Evolutionary conservation across 306 rosid genomes (phyloP), one percentile per base, ranked within the genome.

Genomic region (Dryas alaskensis): DNA sequence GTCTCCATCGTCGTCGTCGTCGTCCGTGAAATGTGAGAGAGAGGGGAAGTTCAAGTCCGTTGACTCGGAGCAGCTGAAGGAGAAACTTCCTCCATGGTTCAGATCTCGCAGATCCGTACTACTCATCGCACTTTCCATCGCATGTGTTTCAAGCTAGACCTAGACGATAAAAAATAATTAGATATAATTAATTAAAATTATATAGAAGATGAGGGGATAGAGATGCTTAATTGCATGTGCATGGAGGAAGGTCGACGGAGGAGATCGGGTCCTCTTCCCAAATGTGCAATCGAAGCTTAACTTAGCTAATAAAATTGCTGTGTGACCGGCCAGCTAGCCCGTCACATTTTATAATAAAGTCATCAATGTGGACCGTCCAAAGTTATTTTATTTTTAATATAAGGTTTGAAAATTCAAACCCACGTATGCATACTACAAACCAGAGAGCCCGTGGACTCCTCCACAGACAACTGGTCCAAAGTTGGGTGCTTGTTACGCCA

Each of bases 11-110:
- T 13, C 62, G 42, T 22, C 70, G 31, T 75, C 78, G 16, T 53
- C 73, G 37, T 73, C 80, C 8, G 76, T 44, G 79, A 65, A 72
- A 59, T 69, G 69, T 22, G 57, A 67, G 53, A 42, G 62, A 2
- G 77, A 60, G 44, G 84, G 72, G 50, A 57, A 67, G 70, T 73
- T 73, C 48, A 64, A 71, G 19, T 74, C 67, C 7, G 37, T 31
- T 31, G 62, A 70, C 9, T 55, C 25, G 54, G 77, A 67, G 70
- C 19, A 67, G 73, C 44, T 71, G 59, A 81, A 81, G 11, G 84
- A 76, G 74, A 81, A 81, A 65, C 74, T 81, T 69, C 69, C 75
- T 22, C 62, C 77, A 1, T 13, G 14, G 7, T 45, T 67, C 4
- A 49, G 65, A 19, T 74, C 61, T 61, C 46, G 49, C 65, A 52